These are phyloP conservation scores for Trichoderma atroviride DNA, from an alignment of 2,329 filamentous ascomycete species.

Conservation along the genomic window DNA sequence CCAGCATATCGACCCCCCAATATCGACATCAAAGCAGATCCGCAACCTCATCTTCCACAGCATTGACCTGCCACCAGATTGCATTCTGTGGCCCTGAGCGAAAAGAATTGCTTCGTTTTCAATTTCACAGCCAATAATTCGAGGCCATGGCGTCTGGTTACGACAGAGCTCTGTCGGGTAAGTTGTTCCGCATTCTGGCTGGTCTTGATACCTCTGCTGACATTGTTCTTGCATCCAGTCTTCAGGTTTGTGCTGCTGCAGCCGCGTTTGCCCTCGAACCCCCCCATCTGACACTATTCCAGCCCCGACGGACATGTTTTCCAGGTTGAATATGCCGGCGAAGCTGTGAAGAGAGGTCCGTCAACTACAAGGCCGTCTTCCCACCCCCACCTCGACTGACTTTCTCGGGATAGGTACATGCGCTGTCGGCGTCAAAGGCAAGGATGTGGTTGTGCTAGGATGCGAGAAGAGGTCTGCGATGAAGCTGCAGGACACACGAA, in stretches of 20 bases:
- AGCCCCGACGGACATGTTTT: slow-evolving; percentile 99
- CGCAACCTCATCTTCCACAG: slow-evolving; percentile 20
- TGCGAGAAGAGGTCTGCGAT: slow-evolving; percentile 99
- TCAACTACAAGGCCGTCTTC: slow-evolving; percentile 18
- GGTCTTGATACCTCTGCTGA: slow-evolving; percentile 44
- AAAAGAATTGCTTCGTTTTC: background rate
- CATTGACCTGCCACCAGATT: slow-evolving; percentile 6
- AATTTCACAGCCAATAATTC: background rate
- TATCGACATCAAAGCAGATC: slow-evolving; percentile 24
- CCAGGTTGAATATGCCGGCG: slow-evolving; percentile 98
- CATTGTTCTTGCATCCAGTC: slow-evolving; percentile 57
- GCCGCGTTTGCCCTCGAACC: slow-evolving; percentile 1
- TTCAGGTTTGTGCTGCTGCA: slow-evolving; percentile 66
- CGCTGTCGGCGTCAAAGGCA: slow-evolving; percentile 95
- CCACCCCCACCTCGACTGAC: slow-evolving; percentile 24
- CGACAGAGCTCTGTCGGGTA: slow-evolving; percentile 98
- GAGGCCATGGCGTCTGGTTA: slow-evolving; percentile 84
- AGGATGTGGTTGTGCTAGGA: slow-evolving; percentile 90
- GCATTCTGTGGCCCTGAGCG: background rate
- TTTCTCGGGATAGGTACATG: slow-evolving; percentile 71
- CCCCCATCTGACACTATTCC: slow-evolving; percentile 24
- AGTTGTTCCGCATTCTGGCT: slow-evolving; percentile 41
- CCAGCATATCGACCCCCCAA: slow-evolving; percentile 30
- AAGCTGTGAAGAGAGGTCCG: slow-evolving; percentile 96
- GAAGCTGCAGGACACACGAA: slow-evolving; percentile 99